A percentile compares a stretch with the other conserved stretches of the same genome.
phyloP scores from a whole-genome alignment of 345 rosid genomes.

The Melastoma malabathricum region DNA sequence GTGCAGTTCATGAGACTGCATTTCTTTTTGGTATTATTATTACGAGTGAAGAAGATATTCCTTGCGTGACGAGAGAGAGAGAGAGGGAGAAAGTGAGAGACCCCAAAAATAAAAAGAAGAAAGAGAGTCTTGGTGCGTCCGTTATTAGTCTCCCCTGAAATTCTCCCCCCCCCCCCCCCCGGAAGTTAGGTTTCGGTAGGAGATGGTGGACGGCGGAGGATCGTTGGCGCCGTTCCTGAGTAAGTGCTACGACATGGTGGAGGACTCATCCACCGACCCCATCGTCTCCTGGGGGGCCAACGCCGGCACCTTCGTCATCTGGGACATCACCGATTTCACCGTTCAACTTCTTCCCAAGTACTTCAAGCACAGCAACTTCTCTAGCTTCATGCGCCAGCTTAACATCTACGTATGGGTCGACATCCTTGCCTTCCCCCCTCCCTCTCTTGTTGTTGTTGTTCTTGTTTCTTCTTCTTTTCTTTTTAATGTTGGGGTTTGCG shows the following conservation, averaged over 20 bases:
- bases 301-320: conserved; percentile 45
- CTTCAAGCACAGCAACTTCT: conserved; percentile 72
- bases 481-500: not conserved
- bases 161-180: no score
- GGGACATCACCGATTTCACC: conserved; percentile 48
- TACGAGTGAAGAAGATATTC: no score
- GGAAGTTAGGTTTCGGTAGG: no score
- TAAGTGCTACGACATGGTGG: conserved; percentile 88
- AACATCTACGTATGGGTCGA: conserved; percentile 60
- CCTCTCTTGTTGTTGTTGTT: not conserved
- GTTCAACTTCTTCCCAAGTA: conserved; percentile 53
- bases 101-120: no score
- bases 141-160: no score
- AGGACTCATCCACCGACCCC: conserved; percentile 45
- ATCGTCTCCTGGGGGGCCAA: conserved; percentile 51
- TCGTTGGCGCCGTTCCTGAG: conserved; percentile 60
- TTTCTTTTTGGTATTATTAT: no score
- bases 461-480: not conserved
- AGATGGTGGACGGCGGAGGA: conserved; percentile 15
- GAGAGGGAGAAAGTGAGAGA: no score
- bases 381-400: conserved; percentile 83
- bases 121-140: no score
- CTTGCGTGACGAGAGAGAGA: no score
- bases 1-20: no score
- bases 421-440: conserved; percentile 2